phyloP scores from a whole-genome alignment of 2,329 filamentous ascomycete genomes.

The Botrytis aclada region DNA sequence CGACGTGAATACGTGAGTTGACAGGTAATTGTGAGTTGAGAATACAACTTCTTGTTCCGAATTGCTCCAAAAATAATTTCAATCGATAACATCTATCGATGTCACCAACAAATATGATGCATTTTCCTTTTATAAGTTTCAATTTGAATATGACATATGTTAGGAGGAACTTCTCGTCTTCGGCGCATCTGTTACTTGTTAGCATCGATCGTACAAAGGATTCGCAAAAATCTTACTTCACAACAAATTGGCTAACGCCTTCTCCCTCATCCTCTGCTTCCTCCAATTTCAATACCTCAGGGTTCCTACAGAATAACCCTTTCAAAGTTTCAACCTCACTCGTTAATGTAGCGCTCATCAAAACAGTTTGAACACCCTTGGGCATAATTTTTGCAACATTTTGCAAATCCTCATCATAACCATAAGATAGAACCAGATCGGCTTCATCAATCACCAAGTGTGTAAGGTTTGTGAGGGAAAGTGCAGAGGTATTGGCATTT shows the following conservation, averaged over 20 bases:
- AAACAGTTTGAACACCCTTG: conserved; percentile 80
- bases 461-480: conserved; percentile 68
- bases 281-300: conserved; percentile 76
- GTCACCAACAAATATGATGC: conserved; percentile 79
- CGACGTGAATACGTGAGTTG: conserved; percentile 88
- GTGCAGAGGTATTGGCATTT: conserved; percentile 69
- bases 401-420: conserved; percentile 86
- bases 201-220: conserved; percentile 19
- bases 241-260: conserved; percentile 80
- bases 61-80: conserved; percentile 95
- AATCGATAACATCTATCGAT: conserved; percentile 87
- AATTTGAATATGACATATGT: conserved; percentile 95
- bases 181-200: conserved; percentile 61
- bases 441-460: conserved; percentile 88
- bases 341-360: conserved; percentile 92
- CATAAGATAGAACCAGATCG: conserved; percentile 89
- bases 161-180: conserved; percentile 94
- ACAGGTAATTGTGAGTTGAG: conserved; percentile 93
- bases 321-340: conserved; percentile 84
- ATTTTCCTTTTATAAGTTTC: conserved; percentile 89
- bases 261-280: conserved; percentile 75
- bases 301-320: conserved; percentile 78
- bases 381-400: conserved; percentile 75
- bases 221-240: conserved; percentile 55
- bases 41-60: conserved; percentile 89